Base-by-base conservation (phyloP, 2,329 filamentous ascomycete species). In the Curvularia lunata region DNA sequence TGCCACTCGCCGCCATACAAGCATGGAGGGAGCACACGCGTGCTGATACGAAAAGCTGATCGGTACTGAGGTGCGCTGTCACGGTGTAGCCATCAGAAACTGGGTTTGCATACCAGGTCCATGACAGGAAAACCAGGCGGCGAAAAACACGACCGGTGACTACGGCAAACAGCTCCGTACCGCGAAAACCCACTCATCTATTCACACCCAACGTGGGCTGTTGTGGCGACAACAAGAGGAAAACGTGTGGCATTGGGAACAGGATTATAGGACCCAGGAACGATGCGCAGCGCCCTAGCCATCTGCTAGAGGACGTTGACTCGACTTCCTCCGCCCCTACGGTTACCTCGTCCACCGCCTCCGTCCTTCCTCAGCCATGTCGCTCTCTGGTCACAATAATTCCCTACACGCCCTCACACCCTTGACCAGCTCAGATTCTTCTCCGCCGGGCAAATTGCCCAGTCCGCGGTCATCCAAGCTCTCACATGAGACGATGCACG, bases 71-170 rank as follows among this genome's bases (percentile, higher is more conserved):
- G 87, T 91, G 90, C 83, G 86, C 88, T 77, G 84, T 85, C 62
- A 82, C 83, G 78, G 88, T 89, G 82, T 88, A 88, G 81, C 93
- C 92, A 58, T 84, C 90, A 57, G 89, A 80, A 92, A 81, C 93
- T 92, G 79, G 90, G 90, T 68, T 87, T 89, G 75, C 52, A 63
- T 48, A 91, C 90, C 74, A 90, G 91, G 68, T 85, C 86, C 70
- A 87, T 86, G 64, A 77, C 84, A 54, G 78, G 80, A 64, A 75
- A 80, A 67, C 81, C 80, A 77, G 79, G 78, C 73, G 57, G 63
- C 64, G 65, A 55, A 50, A 63, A 58, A 62, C 41, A 61, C 56
- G 56, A 63, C 61, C 58, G 63, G 30, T 52, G 64, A 54, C 55
- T 58, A 48, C 65, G 68, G 60, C 69, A 66, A 61, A 45, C 64